phyloP scores from a whole-genome alignment of 495 filamentous ascomycete genomes.

The Amphirosellinia nigrospora region DNA sequence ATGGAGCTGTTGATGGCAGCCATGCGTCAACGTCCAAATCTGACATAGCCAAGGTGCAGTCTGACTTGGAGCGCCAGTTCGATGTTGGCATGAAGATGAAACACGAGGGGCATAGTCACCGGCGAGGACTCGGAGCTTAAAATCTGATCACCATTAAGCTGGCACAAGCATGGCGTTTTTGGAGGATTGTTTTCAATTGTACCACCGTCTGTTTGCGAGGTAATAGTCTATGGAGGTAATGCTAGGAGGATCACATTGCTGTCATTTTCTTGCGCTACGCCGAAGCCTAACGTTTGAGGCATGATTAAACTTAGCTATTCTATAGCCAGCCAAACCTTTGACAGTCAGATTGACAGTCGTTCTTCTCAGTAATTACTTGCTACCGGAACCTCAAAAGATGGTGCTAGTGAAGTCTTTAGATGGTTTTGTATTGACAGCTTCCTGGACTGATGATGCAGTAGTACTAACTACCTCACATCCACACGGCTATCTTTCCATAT shows the following conservation, averaged over 20 bases:
- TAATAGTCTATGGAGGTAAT: background rate
- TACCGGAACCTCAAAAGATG: background rate
- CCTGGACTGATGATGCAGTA: background rate
- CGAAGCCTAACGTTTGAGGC: background rate
- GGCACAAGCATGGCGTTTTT: slow-evolving; percentile 31
- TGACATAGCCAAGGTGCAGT: slow-evolving; percentile 51
- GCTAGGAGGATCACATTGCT: background rate
- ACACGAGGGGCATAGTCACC: slow-evolving; percentile 56
- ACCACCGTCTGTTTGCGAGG: slow-evolving; percentile 15
- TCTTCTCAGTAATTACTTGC: background rate
- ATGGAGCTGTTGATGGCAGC: slow-evolving; percentile 26
- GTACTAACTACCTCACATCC: background rate
- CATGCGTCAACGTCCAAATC: slow-evolving; percentile 28
- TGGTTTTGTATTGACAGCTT: background rate
- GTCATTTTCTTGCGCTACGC: background rate
- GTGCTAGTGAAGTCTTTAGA: background rate
- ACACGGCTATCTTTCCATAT: background rate
- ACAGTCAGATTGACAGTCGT: background rate
- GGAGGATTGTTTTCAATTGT: slow-evolving; percentile 27
- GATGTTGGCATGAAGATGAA: slow-evolving; percentile 64
- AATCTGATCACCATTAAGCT: slow-evolving; percentile 27
- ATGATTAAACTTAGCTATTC: background rate
- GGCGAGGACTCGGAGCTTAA: slow-evolving; percentile 62
- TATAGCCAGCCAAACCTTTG: background rate
- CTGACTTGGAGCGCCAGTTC: slow-evolving; percentile 65